Conservation (phyloP, 2,329 filamentous ascomycete genomes). For the Clonostachys sp. region DNA sequence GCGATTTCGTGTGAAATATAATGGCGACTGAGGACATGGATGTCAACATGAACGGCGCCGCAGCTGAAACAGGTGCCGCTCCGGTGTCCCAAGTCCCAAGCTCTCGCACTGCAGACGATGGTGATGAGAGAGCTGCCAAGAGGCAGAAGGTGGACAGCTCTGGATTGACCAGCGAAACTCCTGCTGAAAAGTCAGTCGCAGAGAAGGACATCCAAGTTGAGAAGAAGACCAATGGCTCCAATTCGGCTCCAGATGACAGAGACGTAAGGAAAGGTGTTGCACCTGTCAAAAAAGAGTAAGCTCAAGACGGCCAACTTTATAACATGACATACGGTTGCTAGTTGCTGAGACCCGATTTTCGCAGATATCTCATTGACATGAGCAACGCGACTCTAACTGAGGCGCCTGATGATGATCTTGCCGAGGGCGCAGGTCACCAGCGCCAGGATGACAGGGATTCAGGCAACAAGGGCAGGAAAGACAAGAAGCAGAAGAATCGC, state of each 20-base stretch:
- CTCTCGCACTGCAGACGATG: not conserved
- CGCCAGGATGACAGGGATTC: constrained; percentile 43
- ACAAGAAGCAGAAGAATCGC: constrained; percentile 46
- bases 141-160: constrained; percentile 48
- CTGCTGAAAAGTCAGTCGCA: constrained; percentile 4
- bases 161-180: constrained; percentile 5
- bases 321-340: constrained; percentile 5
- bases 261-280: constrained; percentile 46
- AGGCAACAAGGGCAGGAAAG: constrained; percentile 25
- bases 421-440: constrained; percentile 33
- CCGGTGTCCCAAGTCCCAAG: no score
- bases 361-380: constrained; percentile 37
- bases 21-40: no score
- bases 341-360: constrained; percentile 1
- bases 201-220: constrained; percentile 12
- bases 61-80: no score
- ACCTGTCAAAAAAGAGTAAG: constrained; percentile 69
- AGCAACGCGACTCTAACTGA: constrained; percentile 6
- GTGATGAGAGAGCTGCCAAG: constrained; percentile 46
- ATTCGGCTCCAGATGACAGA: constrained; percentile 12
- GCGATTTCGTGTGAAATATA: no score
- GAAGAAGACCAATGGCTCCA: constrained; percentile 7
- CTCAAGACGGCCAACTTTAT: constrained; percentile 1
- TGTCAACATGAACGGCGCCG: no score
- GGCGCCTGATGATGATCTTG: constrained; percentile 38